Evolutionary conservation across 345 rosid species (phyloP), one percentile per base, ranked within the genome.

Genomic region (Bruguiera sexangula): DNA sequence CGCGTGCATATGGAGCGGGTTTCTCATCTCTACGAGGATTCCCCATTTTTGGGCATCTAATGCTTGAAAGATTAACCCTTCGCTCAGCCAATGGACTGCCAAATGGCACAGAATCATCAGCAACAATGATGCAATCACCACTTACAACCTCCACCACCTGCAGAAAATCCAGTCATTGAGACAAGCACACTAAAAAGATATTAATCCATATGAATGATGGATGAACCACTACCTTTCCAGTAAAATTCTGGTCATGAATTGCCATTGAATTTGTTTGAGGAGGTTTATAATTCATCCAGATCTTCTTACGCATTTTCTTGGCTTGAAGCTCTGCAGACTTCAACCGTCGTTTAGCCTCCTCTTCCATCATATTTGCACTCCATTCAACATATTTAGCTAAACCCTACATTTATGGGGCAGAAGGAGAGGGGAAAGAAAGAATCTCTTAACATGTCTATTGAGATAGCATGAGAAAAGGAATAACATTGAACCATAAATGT

Each of bases 341-440:
- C 69, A 96, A 72, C 73, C 67, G 77, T 66, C 85, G 85, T 76
- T 85, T 92, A 63, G 94, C 89, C 67, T 92, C 96, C 61, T 92
- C 97, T 84, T 96, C 98, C 96, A 96, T 86, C 96, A 87, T 84
- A 79, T 87, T 92, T 31, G 96, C 99, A 79, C 98, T 96, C 99
- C 99, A 96, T 68, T 92, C 99, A 70, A 96, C 91, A 81, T 80
- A 96, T 82, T 89, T 90, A 69, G 98, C 98, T 59, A 96, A 86
- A 65, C 99, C 98, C 99, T 96, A 67, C 29, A 79, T 24, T 32
- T 34, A 55, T n/a, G 15, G 60, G 16, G 16, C 22, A 5, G 6
- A 18, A 16, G 60, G 4, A 22, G 19, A 19, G 6, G n/a, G 34
- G 51, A 52, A 19, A 29, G 6, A 65, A 15, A 22, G 61, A 65